These are phyloP conservation scores for Copromyces sp. DNA, from an alignment of 495 filamentous ascomycete genomes.

Conservation along the genomic window DNA sequence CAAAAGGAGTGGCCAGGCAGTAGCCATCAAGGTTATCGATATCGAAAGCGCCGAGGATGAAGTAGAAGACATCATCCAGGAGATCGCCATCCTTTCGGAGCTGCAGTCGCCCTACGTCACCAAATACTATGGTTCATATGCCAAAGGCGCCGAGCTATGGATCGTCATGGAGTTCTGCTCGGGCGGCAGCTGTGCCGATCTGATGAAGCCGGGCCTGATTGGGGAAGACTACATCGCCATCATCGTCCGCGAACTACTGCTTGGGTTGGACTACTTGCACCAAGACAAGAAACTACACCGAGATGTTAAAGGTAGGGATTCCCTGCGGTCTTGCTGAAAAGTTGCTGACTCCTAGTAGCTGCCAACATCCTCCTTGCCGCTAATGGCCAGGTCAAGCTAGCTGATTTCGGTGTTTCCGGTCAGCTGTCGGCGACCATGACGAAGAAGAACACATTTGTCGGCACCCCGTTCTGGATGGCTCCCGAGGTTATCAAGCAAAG, in stretches of 20 bases:
- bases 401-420: conserved; percentile 94
- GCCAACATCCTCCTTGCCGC: conserved; percentile 81
- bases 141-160: conserved; percentile 93
- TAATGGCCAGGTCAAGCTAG: conserved; percentile 91
- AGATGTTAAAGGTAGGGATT: conserved; percentile 77
- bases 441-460: conserved; percentile 98
- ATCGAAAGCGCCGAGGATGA: conserved; percentile 98
- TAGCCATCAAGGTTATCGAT: conserved; percentile 95
- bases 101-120: conserved; percentile 91
- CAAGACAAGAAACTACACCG: conserved; percentile 90
- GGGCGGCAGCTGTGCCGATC: conserved; percentile 81
- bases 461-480: conserved; percentile 99
- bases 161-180: conserved; percentile 96
- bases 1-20: conserved; percentile 70
- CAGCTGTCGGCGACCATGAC: conserved; percentile 99
- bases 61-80: conserved; percentile 96
- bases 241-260: conserved; percentile 78
- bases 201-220: conserved; percentile 89
- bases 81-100: conserved; percentile 92
- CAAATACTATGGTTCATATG: conserved; percentile 90
- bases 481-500: conserved; percentile 98
- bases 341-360: conserved; percentile 37
- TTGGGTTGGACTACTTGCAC: conserved; percentile 89
- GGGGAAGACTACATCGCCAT: conserved; percentile 90
- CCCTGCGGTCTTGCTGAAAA: neutral